These are phyloP conservation scores for Aspergillus fumigatiaffinis DNA, from an alignment of 2,329 filamentous ascomycete genomes.

Conservation along the genomic window DNA sequence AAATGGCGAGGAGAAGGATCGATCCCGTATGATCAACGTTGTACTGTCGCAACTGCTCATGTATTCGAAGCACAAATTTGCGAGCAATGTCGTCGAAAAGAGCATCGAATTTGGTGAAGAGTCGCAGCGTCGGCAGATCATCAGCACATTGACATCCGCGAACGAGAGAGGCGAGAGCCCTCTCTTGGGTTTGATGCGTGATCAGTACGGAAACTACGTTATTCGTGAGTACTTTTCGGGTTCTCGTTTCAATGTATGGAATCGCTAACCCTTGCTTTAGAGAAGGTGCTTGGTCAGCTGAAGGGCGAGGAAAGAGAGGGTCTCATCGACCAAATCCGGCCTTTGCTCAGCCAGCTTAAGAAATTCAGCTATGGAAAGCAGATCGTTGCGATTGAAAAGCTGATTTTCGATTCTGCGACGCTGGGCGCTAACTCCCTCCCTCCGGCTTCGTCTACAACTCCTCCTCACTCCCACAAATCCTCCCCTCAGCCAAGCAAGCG, in stretches of 20 bases:
- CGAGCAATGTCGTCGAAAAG: slow-evolving; percentile 95
- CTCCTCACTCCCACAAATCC: slow-evolving; percentile 38
- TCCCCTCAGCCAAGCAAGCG: slow-evolving; percentile 35
- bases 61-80: slow-evolving; percentile 91
- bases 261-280: slow-evolving; percentile 47
- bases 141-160: slow-evolving; percentile 57
- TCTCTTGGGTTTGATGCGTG: slow-evolving; percentile 76
- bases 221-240: slow-evolving; percentile 65
- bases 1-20: slow-evolving; percentile 69
- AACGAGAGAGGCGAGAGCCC: slow-evolving; percentile 64
- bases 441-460: slow-evolving; percentile 34
- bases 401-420: slow-evolving; percentile 42
- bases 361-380: slow-evolving; percentile 64
- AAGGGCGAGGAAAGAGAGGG: slow-evolving; percentile 56
- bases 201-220: slow-evolving; percentile 94
- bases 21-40: slow-evolving; percentile 66
- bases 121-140: slow-evolving; percentile 66
- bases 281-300: slow-evolving; percentile 70
- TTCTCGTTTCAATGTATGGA: neutral
- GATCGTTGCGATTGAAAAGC: slow-evolving; percentile 59
- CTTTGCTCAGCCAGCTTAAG: slow-evolving; percentile 59
- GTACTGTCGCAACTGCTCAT: slow-evolving; percentile 68
- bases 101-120: slow-evolving; percentile 71
- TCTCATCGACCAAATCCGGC: slow-evolving; percentile 62
- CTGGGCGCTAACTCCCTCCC: slow-evolving; percentile 21